Evolutionary conservation across 1,284 basidiomycete species (phyloP), one percentile per base, ranked within the genome.

Genomic region (Wolfiporia cocos): DNA sequence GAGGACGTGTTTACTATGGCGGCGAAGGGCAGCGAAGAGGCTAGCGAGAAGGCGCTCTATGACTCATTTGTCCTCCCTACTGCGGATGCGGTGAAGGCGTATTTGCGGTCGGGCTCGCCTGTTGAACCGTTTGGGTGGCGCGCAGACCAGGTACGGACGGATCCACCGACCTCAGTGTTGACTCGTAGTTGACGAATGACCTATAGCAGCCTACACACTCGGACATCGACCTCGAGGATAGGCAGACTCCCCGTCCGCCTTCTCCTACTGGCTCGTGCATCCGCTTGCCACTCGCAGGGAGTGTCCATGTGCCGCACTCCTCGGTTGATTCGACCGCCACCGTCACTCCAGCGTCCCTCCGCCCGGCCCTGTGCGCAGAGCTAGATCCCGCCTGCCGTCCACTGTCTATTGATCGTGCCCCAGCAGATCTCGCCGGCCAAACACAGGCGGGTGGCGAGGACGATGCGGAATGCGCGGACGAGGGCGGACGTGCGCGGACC

Each of bases 311-410:
- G 20, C 20, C 9, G 21, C 21, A 17, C 6, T 21, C 23, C 7
- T 53, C 52, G 5, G 42, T 31, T 1, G 52, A 53, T 34, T 53
- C 52, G 4, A 42, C 37, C 5, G 44, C 44, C 3, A 53, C 52
- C 6, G 34, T 53, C n/a, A 53, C 52, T 11, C 36, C 36, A 17
- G 5, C n/a, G 36, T 14, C 23, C 14, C 21, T 17, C 11, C 24
- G 12, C 7, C 15, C 22, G 6, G 5, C 4, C 43, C 42, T 1
- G 46, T 45, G 2, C 47, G 44, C 9, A 32, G 42, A 9, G 45
- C 46, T 14, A 9, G 21, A 50, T 47, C 7, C 46, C 48, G 11
- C 11, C 48, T 15, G 10, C 10, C 17, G 19, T 9, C 20, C 34
- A 36, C 33, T 22, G 33, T 24, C 15, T 6, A 5, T 36, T 10